Base-by-base conservation (phyloP, 2,329 filamentous ascomycete species). In the Gyromitra esculenta region DNA sequence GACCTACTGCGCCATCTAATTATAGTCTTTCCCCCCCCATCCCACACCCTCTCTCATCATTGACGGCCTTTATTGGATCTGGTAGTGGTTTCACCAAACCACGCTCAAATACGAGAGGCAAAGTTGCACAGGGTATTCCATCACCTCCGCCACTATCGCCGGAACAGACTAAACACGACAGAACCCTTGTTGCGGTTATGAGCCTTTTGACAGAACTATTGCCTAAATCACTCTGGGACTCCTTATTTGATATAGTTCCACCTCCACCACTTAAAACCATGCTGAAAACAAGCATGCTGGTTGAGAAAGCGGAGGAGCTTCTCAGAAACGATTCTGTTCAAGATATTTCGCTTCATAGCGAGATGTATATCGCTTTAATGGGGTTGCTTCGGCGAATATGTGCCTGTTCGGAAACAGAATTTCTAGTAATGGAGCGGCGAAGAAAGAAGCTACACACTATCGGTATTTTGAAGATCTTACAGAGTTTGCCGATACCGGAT, bases 251-350 rank as follows among this genome's bases (percentile, higher is more conserved):
- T 21, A 13, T 64, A 25, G 48, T n/a, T 9, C 57, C 72, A n/a
- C 48, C 50, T n/a, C 57, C 52, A 15, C 41, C 50, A 41, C 66
- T 75, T 15, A 64, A 71, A 15, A 69, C 41, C 11, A 71, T 75
- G 57, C 35, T 80, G 9, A 78, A 65, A 50, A 60, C 76, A 11
- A 80, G 77, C 54, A 79, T 74, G 59, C 62, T 80, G 9, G 73
- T 75, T 9, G 79, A 80, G 59, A 75, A 79, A 25, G 41, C 78
- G n/a, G 48, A 70, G 56, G 76, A 77, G 25, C 73, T 80, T 54
- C 73, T 79, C 35, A 72, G 77, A 39, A 79, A 78, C 37, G 79
- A 78, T 64, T 80, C 79, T 0, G 67, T 80, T 25, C 75, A 78
- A 54, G 77, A 79, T 59, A 80, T 80, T 41, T 68, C 56, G 1